Evolutionary conservation across 495 filamentous ascomycete species (phyloP).

Genomic region (Penicillium odoratum): DNA sequence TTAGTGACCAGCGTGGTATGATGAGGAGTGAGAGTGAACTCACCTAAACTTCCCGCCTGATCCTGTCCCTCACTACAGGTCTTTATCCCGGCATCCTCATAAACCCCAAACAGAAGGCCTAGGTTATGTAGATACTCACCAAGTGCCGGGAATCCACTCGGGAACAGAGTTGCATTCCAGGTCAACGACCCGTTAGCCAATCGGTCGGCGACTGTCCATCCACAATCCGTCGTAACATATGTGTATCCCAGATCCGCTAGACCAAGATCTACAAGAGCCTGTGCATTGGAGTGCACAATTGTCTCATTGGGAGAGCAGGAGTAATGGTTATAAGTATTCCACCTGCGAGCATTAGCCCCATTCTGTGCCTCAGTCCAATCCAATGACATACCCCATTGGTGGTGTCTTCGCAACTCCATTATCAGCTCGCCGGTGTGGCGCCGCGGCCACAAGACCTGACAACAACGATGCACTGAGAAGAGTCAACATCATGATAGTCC

Average conservation of each 20-base stretch:
- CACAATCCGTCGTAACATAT: constrained; percentile 59
- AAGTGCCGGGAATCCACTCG: constrained; percentile 48
- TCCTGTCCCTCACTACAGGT: constrained; percentile 24
- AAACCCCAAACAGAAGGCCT: constrained; percentile 55
- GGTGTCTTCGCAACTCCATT: constrained; percentile 33
- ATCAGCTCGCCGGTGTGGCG: constrained; percentile 16
- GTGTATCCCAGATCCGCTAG: constrained; percentile 51
- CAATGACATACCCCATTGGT: constrained; percentile 35
- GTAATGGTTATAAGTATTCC: constrained; percentile 60
- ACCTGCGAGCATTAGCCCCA: constrained; percentile 26
- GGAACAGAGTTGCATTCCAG: constrained; percentile 55
- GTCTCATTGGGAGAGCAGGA: constrained; percentile 47
- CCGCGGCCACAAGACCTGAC: background rate
- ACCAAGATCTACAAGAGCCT: constrained; percentile 55
- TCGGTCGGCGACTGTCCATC: constrained; percentile 50
- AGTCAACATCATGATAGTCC: background rate
- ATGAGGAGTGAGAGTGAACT: constrained; percentile 11
- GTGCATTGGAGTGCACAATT: constrained; percentile 51
- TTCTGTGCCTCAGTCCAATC: background rate
- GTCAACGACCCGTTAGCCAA: constrained; percentile 47
- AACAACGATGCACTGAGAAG: background rate
- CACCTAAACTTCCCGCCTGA: constrained; percentile 33
- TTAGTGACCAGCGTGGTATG: background rate
- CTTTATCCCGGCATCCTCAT: constrained; percentile 50
- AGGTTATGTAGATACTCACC: constrained; percentile 50